Percentiles rank a stretch among this genome's conserved stretches.
These are phyloP conservation scores for Eremothecium cymbalariae DNA, from an alignment of 1,139 yeast genomes.

Conservation along the genomic window DNA sequence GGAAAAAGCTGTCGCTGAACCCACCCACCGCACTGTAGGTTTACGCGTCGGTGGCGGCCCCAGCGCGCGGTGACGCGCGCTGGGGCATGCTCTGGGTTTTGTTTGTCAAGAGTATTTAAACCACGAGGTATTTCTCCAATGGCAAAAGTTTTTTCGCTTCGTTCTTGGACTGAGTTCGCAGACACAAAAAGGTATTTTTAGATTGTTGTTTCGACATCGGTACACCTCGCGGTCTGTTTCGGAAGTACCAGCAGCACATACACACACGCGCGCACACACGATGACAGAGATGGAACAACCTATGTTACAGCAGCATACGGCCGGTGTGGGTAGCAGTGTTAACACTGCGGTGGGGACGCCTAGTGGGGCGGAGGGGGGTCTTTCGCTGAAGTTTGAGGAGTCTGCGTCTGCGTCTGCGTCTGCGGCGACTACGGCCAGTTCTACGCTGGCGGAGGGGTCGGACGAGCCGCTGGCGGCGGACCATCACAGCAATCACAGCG, in stretches of 20 bases:
- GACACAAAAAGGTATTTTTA: constrained; percentile 6
- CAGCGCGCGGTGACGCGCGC: constrained; percentile 5
- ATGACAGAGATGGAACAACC: constrained; percentile 7
- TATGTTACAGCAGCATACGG: constrained; percentile 5
- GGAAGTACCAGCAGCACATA: constrained; percentile 4
- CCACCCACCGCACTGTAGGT: constrained; percentile 3
- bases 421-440: constrained; percentile 6
- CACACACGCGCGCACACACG: no score
- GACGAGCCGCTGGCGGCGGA: constrained; percentile 7
- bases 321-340: background rate
- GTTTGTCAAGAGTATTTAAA: constrained; percentile 7
- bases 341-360: constrained; percentile 3
- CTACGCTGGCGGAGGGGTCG: constrained; percentile 7
- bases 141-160: constrained; percentile 6
- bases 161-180: constrained; percentile 2
- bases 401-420: constrained; percentile 4
- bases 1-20: constrained; percentile 1
- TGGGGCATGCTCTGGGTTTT: constrained; percentile 6
- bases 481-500: background rate
- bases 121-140: constrained; percentile 6
- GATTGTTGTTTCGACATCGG: constrained; percentile 6
- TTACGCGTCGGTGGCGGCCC: constrained; percentile 7
- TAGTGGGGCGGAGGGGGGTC: constrained; percentile 1
- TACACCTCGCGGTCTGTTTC: constrained; percentile 5
- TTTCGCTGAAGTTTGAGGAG: constrained; percentile 2